These are phyloP conservation scores for Phytophthora cactorum DNA, from an alignment of 352 stramenopile species.

Conservation along the genomic window DNA sequence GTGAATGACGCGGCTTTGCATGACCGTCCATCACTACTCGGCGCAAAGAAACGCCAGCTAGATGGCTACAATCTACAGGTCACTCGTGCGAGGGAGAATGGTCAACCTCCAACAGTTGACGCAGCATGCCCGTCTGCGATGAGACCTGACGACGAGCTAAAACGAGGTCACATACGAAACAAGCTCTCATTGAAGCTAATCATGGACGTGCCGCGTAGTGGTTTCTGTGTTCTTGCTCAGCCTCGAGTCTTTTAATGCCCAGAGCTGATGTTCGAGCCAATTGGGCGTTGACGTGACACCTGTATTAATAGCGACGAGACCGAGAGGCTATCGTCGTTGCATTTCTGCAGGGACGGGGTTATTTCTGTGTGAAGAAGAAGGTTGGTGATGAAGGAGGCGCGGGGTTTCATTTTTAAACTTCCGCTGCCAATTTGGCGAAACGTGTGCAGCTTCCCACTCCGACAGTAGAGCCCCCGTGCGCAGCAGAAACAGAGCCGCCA, in stretches of 20 bases:
- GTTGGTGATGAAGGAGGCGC: conserved; percentile 21
- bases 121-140: conserved; percentile 1
- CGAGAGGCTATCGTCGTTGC: conserved; percentile 28
- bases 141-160: conserved; percentile 21
- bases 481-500: conserved; percentile 41
- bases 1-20: conserved; percentile 21
- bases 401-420: conserved; percentile 82
- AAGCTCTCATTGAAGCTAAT: conserved; percentile 23
- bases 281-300: conserved; percentile 6
- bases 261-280: conserved; percentile 17
- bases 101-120: background rate
- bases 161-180: conserved; percentile 7
- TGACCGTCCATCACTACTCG: conserved; percentile 4
- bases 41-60: conserved; percentile 18
- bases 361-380: conserved; percentile 37
- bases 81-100: background rate
- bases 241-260: conserved; percentile 21
- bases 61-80: conserved; percentile 17
- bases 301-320: conserved; percentile 40
- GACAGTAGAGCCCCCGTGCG: conserved; percentile 35
- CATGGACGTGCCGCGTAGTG: conserved; percentile 18
- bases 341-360: conserved; percentile 29
- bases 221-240: conserved; percentile 19
- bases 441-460: conserved; percentile 40
- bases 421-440: conserved; percentile 50